Evolutionary conservation across 257 asterid genomes (phyloP), one percentile per base, ranked within the genome.

Genomic region (Penstemon eatonii): DNA sequence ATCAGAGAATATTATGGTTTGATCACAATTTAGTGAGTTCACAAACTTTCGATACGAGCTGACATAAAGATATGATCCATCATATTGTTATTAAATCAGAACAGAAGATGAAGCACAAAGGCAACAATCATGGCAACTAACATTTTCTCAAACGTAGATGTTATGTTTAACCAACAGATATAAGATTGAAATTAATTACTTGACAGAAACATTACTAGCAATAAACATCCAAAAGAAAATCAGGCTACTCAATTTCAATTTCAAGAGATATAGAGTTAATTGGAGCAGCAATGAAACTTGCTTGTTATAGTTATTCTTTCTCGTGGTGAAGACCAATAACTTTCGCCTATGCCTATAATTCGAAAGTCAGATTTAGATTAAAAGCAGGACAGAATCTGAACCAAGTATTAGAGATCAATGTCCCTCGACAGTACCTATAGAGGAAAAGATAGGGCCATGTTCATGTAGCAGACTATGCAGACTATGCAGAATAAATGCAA

Each of bases 381-480:
- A 36, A 75, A 64, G 49, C 41, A 59, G 47, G 49, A 44, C 18
- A 69, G 52, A 57, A 42, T 50, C 44, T 54, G 44, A 61, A 64
- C 58, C 41, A 60, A 44, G 51, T 45, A 15, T 50, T 18, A 66
- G 53, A 56, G 61, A 63, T 56, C 68, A 63, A 36, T 59, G 19
- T 50, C 54, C 54, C 64, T 58, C 65, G 10, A 56, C 5, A 61
- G 7, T 62, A 47, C 45, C 38, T 5, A 49, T 11, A 49, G 50
- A 13, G 38, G 65, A 38, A 4, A 53, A 59, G 25, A 9, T 44
- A 36, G 1, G 50, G 47, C 37, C 33, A 50, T 11, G 18, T 47
- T 60, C 41, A 75, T 42, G 59, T 19, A 60, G 56, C 67, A 53
- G 45, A 72, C 38, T 46, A 19, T 39, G 56, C 67, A 53, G 45